Base-by-base conservation (phyloP, 2,329 filamentous ascomycete genomes). In the Calycina marina region DNA sequence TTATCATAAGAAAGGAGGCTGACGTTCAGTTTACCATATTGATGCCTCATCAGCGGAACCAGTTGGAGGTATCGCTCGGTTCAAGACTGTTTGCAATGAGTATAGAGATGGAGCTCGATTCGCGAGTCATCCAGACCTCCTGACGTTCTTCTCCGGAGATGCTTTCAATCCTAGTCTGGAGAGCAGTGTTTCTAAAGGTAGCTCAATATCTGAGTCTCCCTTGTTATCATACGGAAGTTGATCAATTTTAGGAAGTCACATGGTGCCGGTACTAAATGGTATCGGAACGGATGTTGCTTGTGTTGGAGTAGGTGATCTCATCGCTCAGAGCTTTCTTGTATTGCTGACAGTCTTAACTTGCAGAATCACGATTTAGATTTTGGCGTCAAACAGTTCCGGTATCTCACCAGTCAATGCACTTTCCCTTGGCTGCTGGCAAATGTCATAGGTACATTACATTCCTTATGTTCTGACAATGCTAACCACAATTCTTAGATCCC, bases 331-430 rank as follows among this genome's bases (percentile, higher is more conserved):
- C 20, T 22, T n/a, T 22, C n/a, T n/a, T 22, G 20, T 22, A 9
- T 22, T 22, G 20, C 8, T 22, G n/a, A 22, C 20, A 22, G 8
- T 2, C 8, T 9, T 22, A n/a, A 5, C 4, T 25, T 17, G n/a
- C 12, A 39, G 37, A 39, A 39, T 12, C 37, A 39, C 26, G 37
- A 39, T 13, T 25, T 39, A 10, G 37, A 39, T 22, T 39, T 39
- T 29, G 37, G 37, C 14, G 34, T 39, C 18, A 35, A 33, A 6
- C 37, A 39, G 20, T 39, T 39, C 25, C 29, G 37, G 18, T 30
- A 39, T 36, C 30, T 39, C 5, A 28, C 32, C 6, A 26, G 28
- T 3, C 37, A 39, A 25, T 39, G 37, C 14, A 30, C 30, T 17
- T 39, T 39, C 20, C 37, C 37, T 15, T 39, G 37, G 37, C 26